A percentile compares a stretch with the other conserved stretches of the same genome.
Evolutionary conservation across 1,284 basidiomycete species (phyloP).

Genomic region (Rhodotorula glutinis): DNA sequence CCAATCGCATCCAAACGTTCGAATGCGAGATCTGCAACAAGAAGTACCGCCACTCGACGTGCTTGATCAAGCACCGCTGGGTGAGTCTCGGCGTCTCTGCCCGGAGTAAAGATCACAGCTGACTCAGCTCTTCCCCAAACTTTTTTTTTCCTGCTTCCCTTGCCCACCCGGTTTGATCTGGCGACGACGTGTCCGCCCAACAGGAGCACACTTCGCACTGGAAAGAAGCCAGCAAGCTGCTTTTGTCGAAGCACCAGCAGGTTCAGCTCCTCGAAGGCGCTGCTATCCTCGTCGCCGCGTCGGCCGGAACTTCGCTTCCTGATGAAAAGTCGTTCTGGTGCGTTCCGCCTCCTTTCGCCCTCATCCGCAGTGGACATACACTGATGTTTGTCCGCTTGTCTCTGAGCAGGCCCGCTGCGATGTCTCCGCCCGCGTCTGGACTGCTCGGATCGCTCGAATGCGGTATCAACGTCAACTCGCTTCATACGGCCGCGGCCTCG

Average conservation of each 20-base stretch:
- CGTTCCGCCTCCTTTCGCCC: constrained; percentile 52
- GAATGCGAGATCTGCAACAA: constrained; percentile 36
- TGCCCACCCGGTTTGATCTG: neutral
- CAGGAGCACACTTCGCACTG: constrained; percentile 59
- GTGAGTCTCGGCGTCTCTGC: constrained; percentile 6
- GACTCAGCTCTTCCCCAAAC: too few relatives aligned
- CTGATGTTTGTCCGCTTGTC: neutral
- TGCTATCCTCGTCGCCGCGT: constrained; percentile 71
- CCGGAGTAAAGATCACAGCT: too few relatives aligned
- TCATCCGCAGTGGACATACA: neutral
- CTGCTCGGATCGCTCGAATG: constrained; percentile 50
- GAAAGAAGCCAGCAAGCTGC: constrained; percentile 90
- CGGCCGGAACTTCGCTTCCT: constrained; percentile 70
- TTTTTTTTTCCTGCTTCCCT: neutral
- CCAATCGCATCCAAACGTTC: constrained; percentile 13
- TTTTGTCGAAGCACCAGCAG: constrained; percentile 95
- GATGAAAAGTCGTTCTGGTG: constrained; percentile 88
- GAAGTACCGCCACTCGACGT: constrained; percentile 34
- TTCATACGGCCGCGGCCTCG: constrained; percentile 7
- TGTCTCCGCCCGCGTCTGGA: constrained; percentile 53
- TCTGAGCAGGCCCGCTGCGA: constrained; percentile 58
- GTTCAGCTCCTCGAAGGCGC: constrained; percentile 97
- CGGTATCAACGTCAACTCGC: constrained; percentile 46
- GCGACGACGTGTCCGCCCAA: neutral
- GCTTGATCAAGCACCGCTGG: constrained; percentile 39